phyloP scores from a whole-genome alignment of 1,139 yeast genomes.

The Groenewaldozyma auringiensis region DNA sequence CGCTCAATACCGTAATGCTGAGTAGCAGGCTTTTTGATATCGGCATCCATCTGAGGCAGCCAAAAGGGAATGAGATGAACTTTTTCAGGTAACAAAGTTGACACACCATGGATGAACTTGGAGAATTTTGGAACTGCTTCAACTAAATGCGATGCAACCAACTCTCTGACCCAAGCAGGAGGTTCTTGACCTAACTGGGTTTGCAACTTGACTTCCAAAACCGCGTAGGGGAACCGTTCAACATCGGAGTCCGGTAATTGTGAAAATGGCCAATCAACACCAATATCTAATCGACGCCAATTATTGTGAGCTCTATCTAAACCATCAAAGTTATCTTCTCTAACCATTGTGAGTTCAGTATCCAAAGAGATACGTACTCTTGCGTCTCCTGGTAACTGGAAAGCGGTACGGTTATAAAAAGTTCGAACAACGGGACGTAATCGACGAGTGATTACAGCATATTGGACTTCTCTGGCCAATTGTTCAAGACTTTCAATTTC shows the following conservation, averaged over 20 bases:
- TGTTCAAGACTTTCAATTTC: slow-evolving; percentile 91
- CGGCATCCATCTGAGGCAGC: slow-evolving; percentile 97
- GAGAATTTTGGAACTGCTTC: slow-evolving; percentile 98
- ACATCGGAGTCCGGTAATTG: slow-evolving; percentile 79
- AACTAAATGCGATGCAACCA: slow-evolving; percentile 84
- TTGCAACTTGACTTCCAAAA: slow-evolving; percentile 90
- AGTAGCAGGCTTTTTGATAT: slow-evolving; percentile 80
- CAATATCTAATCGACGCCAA: slow-evolving; percentile 98
- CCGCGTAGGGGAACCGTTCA: slow-evolving; percentile 95
- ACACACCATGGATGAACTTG: slow-evolving; percentile 93
- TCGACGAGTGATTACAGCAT: slow-evolving; percentile 72
- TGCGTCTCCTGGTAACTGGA: slow-evolving; percentile 98
- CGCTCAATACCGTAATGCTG: slow-evolving; percentile 58
- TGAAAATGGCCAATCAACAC: slow-evolving; percentile 89
- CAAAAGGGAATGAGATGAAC: slow-evolving; percentile 87
- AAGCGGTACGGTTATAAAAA: slow-evolving; percentile 95
- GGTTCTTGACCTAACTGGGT: slow-evolving; percentile 99
- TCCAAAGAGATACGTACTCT: slow-evolving; percentile 96
- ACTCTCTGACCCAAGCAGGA: slow-evolving; percentile 92
- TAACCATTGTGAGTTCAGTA: slow-evolving; percentile 89
- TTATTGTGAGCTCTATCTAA: slow-evolving; percentile 80
- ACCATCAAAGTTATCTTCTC: slow-evolving; percentile 96
- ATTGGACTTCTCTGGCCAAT: slow-evolving; percentile 87
- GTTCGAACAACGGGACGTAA: slow-evolving; percentile 93
- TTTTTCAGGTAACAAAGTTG: slow-evolving; percentile 74